Percentiles rank a stretch among this genome's conserved stretches.
phyloP scores from a whole-genome alignment of 192 early-diverging fungal genomes.

The Umbelopsis sp. region DNA sequence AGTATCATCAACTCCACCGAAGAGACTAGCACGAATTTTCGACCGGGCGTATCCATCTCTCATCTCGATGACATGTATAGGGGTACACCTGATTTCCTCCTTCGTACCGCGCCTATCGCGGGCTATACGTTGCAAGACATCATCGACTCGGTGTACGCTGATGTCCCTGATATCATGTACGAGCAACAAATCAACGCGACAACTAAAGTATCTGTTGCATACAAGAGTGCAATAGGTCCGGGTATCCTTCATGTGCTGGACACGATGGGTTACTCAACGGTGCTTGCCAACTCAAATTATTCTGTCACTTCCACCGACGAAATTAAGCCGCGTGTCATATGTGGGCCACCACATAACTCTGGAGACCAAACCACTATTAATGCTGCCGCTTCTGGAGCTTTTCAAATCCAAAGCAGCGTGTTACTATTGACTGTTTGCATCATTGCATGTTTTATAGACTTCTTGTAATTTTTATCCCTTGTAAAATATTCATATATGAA shows the following conservation, averaged over 20 bases:
- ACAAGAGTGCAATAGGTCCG: slow-evolving; percentile 32
- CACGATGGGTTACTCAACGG: slow-evolving; percentile 39
- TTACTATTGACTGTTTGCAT: not conserved
- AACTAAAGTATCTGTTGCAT: not conserved
- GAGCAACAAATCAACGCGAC: slow-evolving; percentile 19
- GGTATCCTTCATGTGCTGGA: slow-evolving; percentile 35
- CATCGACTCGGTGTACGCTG: not conserved
- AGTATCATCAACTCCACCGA: not conserved
- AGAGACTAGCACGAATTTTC: slow-evolving; percentile 17
- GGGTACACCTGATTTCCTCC: slow-evolving; percentile 22
- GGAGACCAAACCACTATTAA: not conserved
- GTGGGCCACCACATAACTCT: not conserved
- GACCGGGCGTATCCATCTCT: slow-evolving; percentile 24
- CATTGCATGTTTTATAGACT: slow-evolving; percentile 9
- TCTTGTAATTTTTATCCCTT: slow-evolving; percentile 1
- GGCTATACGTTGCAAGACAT: slow-evolving; percentile 9
- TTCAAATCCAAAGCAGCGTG: not conserved
- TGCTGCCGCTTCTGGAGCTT: not conserved
- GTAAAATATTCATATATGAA: not conserved
- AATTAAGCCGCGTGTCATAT: slow-evolving; percentile 5
- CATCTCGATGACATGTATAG: slow-evolving; percentile 16
- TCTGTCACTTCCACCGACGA: slow-evolving; percentile 1
- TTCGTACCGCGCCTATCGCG: not conserved
- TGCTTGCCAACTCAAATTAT: slow-evolving; percentile 28
- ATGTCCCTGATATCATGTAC: slow-evolving; percentile 17